Evolutionary conservation across 495 filamentous ascomycete genomes (phyloP), one percentile per base, ranked within the genome.

Genomic region (Penicillium psychrofluorescens): DNA sequence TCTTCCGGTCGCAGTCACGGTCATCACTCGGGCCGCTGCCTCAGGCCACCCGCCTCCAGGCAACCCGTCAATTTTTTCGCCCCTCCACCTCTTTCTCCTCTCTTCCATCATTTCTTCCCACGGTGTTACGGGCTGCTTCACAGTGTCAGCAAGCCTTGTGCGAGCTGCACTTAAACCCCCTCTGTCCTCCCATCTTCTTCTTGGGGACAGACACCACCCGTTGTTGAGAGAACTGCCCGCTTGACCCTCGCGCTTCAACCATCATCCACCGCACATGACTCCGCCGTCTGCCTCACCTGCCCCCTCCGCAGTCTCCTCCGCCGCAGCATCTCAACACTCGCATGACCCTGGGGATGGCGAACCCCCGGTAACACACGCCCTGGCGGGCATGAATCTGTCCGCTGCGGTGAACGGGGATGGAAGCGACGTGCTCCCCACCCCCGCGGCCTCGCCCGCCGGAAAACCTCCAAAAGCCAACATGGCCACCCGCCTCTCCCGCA

Each of bases 401-500:
- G 58, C 22, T 22, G 22, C 53, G 37, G 41, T 50, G 40, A 68
- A 67, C 46, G 66, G 66, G 54, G 64, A 71, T 35, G 22, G 22
- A 6, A 4, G 22, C 2, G 22, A 22, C 6, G 43, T 44, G 7
- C 55, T 60, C 40, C 56, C 62, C 41, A 36, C 41, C 15, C 41
- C 54, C 33, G 42, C 55, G 33, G 43, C 55, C 29, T 67, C 66
- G 31, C 55, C 60, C 12, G 48, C 64, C 49, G 45, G 63, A 34
- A 66, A 70, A 45, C 52, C 63, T 7, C 56, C 71, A 35, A 78
- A 63, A 58, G 64, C 73, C 4, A 77, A 70, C 27, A 77, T 81
- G 70, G 75, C 76, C 35, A 58, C 74, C 51, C 77, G 79, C 32
- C 48, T 83, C 32, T 75, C 76, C 40, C 74, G 79, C 50, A 83